Evolutionary conservation across 1,284 basidiomycete genomes (phyloP).

Genomic region (Cutaneotrichosporon mucoides): DNA sequence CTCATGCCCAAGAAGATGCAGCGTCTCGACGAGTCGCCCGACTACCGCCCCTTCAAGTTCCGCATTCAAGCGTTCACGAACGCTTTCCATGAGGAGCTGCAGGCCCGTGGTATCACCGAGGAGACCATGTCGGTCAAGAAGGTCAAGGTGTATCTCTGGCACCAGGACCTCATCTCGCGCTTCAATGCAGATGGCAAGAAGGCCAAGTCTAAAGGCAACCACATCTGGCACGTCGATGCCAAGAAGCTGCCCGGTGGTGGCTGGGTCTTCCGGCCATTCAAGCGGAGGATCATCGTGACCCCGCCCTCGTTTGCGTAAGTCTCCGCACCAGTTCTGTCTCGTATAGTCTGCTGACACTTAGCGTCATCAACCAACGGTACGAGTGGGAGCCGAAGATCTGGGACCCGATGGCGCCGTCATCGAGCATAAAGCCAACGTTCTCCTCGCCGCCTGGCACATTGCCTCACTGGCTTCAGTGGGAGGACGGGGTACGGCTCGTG

Average conservation of each 20-base stretch:
- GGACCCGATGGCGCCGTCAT: slow-evolving; percentile 87
- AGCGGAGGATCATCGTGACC: slow-evolving; percentile 74
- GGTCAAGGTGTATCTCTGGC: slow-evolving; percentile 96
- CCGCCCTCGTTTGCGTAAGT: slow-evolving; percentile 69
- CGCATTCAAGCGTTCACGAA: slow-evolving; percentile 98
- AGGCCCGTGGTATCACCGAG: slow-evolving; percentile 51
- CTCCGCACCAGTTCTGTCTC: not conserved
- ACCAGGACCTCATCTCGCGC: slow-evolving; percentile 83
- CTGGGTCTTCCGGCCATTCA: slow-evolving; percentile 91
- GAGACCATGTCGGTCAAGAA: slow-evolving; percentile 57
- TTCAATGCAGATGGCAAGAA: slow-evolving; percentile 99
- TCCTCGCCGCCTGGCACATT: slow-evolving; percentile 65
- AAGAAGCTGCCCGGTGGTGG: slow-evolving; percentile 70
- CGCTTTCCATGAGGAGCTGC: slow-evolving; percentile 79
- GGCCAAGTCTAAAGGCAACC: slow-evolving; percentile 98
- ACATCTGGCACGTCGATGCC: slow-evolving; percentile 98
- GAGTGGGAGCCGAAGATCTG: slow-evolving; percentile 90
- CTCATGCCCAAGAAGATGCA: slow-evolving; percentile 99
- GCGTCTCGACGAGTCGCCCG: slow-evolving; percentile 85
- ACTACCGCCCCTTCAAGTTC: slow-evolving; percentile 99
- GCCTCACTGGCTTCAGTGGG: slow-evolving; percentile 84
- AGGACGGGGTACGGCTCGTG: slow-evolving; percentile 56
- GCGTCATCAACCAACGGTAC: slow-evolving; percentile 69
- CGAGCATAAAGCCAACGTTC: slow-evolving; percentile 71
- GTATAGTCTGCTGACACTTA: slow-evolving; percentile 7